Evolutionary conservation across 345 rosid genomes (phyloP).

Genomic region (Lagerstroemia speciosa): DNA sequence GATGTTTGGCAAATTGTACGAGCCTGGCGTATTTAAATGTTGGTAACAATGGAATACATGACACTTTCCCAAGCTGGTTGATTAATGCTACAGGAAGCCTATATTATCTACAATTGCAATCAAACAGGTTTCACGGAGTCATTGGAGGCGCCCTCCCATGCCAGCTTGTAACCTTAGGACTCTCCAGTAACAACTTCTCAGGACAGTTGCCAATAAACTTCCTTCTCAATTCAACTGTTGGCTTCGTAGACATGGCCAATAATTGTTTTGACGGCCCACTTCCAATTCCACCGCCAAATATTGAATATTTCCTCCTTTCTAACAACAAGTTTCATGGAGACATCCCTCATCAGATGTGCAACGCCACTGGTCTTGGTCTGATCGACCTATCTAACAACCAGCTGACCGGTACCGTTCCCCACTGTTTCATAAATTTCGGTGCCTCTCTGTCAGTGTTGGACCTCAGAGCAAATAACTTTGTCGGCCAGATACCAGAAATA

Average conservation of each 20-base stretch:
- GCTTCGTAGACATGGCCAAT: constrained; percentile 1
- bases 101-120: not conserved
- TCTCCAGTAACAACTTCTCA: not conserved
- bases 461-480: not conserved
- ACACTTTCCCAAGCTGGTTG: not conserved
- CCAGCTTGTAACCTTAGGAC: accelerated
- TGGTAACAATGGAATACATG: not conserved
- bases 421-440: not conserved
- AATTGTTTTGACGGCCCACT: constrained; percentile 2
- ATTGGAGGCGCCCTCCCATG: not conserved
- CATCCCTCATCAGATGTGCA: constrained; percentile 4
- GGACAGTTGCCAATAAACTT: too few relatives aligned
- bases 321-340: not conserved
- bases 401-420: not conserved
- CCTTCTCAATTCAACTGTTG: not conserved
- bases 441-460: not conserved
- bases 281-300: not conserved
- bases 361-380: not conserved
- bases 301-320: not conserved
- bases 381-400: not conserved
- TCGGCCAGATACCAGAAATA: constrained; percentile 5
- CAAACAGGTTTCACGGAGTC: constrained; percentile 5
- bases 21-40: too few relatives aligned
- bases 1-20: too few relatives aligned
- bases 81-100: too few relatives aligned